phyloP scores from a whole-genome alignment of 768 basidiomycete genomes.

The Mycena indigotica region DNA sequence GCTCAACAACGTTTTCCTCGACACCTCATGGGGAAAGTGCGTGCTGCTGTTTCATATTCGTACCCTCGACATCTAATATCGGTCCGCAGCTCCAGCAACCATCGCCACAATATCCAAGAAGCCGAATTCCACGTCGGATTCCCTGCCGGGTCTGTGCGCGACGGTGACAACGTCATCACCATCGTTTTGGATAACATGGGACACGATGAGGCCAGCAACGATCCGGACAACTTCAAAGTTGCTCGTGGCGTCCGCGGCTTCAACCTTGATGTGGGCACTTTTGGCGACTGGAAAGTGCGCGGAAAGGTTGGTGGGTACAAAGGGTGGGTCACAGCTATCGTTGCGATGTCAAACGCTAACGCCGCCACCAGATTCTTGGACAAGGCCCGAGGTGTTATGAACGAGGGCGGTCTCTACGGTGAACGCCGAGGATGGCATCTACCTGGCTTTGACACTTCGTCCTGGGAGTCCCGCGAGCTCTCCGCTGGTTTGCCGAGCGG shows the following conservation, averaged over 20 bases:
- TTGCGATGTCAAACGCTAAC: no score
- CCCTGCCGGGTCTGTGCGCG: slow-evolving; percentile 53
- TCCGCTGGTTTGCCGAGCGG: slow-evolving; percentile 59
- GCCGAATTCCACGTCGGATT: slow-evolving; percentile 69
- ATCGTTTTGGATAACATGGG: slow-evolving; percentile 81
- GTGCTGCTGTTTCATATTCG: slow-evolving; percentile 15
- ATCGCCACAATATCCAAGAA: slow-evolving; percentile 60
- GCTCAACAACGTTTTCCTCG: slow-evolving; percentile 73
- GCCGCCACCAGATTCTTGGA: slow-evolving; percentile 77
- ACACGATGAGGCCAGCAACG: slow-evolving; percentile 56
- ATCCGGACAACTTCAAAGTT: slow-evolving; percentile 66
- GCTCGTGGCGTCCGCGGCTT: slow-evolving; percentile 85
- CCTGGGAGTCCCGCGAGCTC: slow-evolving; percentile 62
- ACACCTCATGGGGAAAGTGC: slow-evolving; percentile 77
- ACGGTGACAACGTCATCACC: slow-evolving; percentile 76
- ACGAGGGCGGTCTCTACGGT: slow-evolving; percentile 71
- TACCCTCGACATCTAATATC: background rate
- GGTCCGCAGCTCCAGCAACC: slow-evolving; percentile 63
- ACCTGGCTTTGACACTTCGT: slow-evolving; percentile 64
- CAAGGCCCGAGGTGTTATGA: slow-evolving; percentile 66
- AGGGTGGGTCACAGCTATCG: slow-evolving; percentile 41
- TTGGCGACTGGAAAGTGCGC: slow-evolving; percentile 70
- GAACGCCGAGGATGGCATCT: slow-evolving; percentile 77
- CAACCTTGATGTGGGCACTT: slow-evolving; percentile 61
- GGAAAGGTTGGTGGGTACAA: slow-evolving; percentile 76